Evolutionary conservation across 2,329 filamentous ascomycete genomes (phyloP), one percentile per base, ranked within the genome.

Genomic region (Trichoderma arundinaceum): DNA sequence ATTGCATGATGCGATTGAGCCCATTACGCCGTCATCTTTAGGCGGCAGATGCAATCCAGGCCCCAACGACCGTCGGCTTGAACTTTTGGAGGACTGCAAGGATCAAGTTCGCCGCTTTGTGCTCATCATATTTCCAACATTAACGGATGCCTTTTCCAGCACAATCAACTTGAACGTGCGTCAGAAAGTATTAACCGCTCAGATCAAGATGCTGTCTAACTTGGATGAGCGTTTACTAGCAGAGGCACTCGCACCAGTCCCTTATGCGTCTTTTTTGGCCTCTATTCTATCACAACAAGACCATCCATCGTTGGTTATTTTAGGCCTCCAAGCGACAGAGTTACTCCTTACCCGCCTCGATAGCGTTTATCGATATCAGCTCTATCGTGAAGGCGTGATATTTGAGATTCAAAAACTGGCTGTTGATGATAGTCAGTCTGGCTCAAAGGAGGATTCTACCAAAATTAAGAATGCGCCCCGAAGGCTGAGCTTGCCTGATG

Each of bases 131-230:
- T 90, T 99, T 69, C 95, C 95, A 0, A 99, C 95, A 2, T 81
- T 99, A 68, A 98, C 95, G 35, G 94, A 99, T 76, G 94, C 94
- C 0, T 99, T 96, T 74, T 97, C 95, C 10, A 98, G 95, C 77
- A 99, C 95, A 0, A 94, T 99, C 69, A 99, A 99, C 74, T 81
- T 98, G 15, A 92, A 88, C 65, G 95, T 99, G 46, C 90, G 96
- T 22, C 92, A 98, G 75, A 97, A 97, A 78, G 95, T 99, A 2
- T 84, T 99, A 39, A 92, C 88, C 19, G 95, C 94, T n/a, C 95
- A 99, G 74, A 81, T 98, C 51, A 98, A 98, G 80, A 98, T 99
- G 92, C 85, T 99, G 9, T 97, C 93, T 12, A 97, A 97, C 70
- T 80, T 99, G n/a, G 92, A 97, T 71, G 88, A 88, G 49, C 83